Evolutionary conservation across 345 rosid genomes (phyloP).

Genomic region (Corchorus capsularis): DNA sequence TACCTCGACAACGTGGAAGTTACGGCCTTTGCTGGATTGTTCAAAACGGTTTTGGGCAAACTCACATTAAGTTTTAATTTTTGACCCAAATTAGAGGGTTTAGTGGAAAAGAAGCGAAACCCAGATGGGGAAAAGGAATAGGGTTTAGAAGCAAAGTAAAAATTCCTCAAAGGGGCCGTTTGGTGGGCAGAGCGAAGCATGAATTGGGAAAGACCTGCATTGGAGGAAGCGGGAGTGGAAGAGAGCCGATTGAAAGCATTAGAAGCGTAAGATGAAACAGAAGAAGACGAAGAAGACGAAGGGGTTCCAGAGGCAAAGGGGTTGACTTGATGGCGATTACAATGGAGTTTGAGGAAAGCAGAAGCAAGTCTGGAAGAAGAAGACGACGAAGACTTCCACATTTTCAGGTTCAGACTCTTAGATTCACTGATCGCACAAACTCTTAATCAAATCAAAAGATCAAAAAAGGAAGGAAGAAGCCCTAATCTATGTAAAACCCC

Average conservation of each 20-base stretch:
- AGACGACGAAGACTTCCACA: slow-evolving; percentile 9
- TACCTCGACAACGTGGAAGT: slow-evolving; percentile 58
- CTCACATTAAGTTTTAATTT: slow-evolving; percentile 36
- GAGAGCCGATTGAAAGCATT: slow-evolving; percentile 28
- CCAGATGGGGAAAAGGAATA: slow-evolving; percentile 31
- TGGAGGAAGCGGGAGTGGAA: slow-evolving; percentile 37
- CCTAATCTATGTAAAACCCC: background rate
- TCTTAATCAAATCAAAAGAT: background rate
- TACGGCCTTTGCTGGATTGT: slow-evolving; percentile 56
- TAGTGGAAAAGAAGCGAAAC: slow-evolving; percentile 49
- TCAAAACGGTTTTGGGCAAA: slow-evolving; percentile 50
- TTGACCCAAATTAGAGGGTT: slow-evolving; percentile 35
- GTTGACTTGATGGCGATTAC: slow-evolving; percentile 28
- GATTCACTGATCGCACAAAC: slow-evolving; percentile 12
- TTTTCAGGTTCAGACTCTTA: background rate
- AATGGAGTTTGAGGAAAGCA: slow-evolving; percentile 42
- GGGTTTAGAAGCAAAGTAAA: slow-evolving; percentile 23
- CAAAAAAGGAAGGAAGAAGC: background rate
- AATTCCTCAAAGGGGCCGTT: slow-evolving; percentile 3
- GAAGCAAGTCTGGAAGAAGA: slow-evolving; percentile 36
- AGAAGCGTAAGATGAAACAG: background rate
- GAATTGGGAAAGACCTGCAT: slow-evolving; percentile 40
- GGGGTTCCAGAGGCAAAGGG: slow-evolving; percentile 3
- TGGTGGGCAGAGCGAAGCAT: slow-evolving; percentile 20
- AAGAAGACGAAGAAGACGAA: slow-evolving; percentile 21